A percentile compares a stretch with the other conserved stretches of the same genome.
Conservation (phyloP, 192 early-diverging fungal genomes). For the Coemansia sp. region DNA sequence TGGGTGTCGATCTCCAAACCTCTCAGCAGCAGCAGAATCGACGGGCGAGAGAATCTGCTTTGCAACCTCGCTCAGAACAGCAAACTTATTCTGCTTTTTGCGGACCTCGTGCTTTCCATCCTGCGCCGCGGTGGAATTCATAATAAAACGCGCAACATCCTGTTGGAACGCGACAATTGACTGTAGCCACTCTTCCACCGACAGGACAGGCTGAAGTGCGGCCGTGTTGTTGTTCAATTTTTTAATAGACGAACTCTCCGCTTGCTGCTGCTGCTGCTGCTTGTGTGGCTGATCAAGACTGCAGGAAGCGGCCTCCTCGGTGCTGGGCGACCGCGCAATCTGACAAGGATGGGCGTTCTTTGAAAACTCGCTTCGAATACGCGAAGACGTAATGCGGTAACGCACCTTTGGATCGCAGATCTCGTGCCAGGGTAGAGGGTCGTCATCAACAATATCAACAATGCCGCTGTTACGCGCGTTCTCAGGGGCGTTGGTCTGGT, state of each 20-base stretch:
- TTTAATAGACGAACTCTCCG: not conserved
- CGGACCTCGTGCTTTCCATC: not conserved
- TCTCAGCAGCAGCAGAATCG: not conserved
- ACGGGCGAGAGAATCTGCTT: conserved; percentile 17
- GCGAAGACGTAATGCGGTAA: conserved; percentile 33
- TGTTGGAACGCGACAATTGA: conserved; percentile 43
- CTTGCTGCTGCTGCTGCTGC: conserved; percentile 3
- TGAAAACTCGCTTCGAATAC: conserved; percentile 31
- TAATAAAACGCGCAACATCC: conserved; percentile 38
- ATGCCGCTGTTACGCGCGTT: conserved; percentile 40
- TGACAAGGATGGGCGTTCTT: conserved; percentile 10
- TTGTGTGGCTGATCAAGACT: not conserved
- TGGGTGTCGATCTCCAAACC: no score
- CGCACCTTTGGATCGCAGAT: conserved; percentile 49
- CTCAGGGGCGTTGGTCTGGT: conserved; percentile 30
- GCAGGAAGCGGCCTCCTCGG: not conserved
- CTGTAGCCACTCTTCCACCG: conserved; percentile 37
- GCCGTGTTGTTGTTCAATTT: not conserved
- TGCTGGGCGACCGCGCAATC: not conserved
- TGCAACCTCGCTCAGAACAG: conserved; percentile 20
- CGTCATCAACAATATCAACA: conserved; percentile 48
- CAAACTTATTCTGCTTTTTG: conserved; percentile 7
- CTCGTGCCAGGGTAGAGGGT: conserved; percentile 36
- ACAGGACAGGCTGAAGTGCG: not conserved
- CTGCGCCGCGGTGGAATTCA: not conserved